Base-by-base conservation (phyloP, 2,329 filamentous ascomycete species). In the Trichoderma sp. region DNA sequence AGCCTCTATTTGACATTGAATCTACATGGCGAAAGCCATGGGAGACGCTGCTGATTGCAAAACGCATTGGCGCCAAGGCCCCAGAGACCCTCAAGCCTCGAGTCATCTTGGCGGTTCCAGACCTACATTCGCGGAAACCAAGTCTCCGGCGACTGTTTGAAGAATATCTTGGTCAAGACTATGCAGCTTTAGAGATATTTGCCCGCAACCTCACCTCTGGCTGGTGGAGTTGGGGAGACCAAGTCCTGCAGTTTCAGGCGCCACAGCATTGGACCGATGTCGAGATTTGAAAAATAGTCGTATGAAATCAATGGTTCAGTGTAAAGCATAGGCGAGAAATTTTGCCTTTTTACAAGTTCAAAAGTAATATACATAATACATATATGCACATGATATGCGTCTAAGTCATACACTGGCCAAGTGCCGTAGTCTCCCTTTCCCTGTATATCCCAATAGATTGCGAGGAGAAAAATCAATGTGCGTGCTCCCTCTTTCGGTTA, bases 211-310 rank as follows among this genome's bases (percentile, higher is more conserved):
- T 93, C 56, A 92, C 92, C 1, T 85, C 88, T 8, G 91, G 91
- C 0, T 95, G 92, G 92, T 92, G 89, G 86, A 86, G 87, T 33
- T 94, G 91, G 91, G 92, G 92, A 3, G 85, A 94, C 73, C 89
- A 95, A 74, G 89, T 87, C 10, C 78, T 93, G 69, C 87, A 87
- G 71, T 94, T 91, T 74, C 92, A 94, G 75, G 83, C 85, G 70
- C 77, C 83, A 7, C 80, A 84, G 47, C 79, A 84, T 74, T 90
- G 87, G 87, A 66, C 65, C 19, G 5, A 47, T 14, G 21, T 31
- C 37, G 33, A 52, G 29, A 29, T 16, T 35, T 14, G 19, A 13
- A 14, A 19, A 13, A 3, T 7, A 3, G 56, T 27, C 5, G 16
- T 43, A 40, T 27, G 29, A 27, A 16, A 16, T 5, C 14, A 19